Percentiles rank a stretch among this genome's conserved stretches.
These are phyloP conservation scores for Podaxis pistillaris DNA, from an alignment of 768 basidiomycete genomes.

Conservation along the genomic window DNA sequence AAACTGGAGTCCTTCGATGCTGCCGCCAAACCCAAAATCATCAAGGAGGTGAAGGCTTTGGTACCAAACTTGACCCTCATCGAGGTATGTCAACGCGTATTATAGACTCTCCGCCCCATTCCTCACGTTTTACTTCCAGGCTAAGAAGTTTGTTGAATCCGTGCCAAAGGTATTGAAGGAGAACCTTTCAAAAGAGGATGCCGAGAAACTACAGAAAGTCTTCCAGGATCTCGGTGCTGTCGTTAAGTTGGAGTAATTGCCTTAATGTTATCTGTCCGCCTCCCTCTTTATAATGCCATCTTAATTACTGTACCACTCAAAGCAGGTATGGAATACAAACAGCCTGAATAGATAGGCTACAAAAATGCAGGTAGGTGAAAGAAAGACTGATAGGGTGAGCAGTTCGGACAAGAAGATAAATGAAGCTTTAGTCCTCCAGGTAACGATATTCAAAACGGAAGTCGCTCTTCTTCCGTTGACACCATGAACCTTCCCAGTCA, in stretches of 20 bases:
- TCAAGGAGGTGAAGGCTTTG: slow-evolving; percentile 94
- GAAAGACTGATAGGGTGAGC: slow-evolving; percentile 10
- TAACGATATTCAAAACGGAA: slow-evolving; percentile 97
- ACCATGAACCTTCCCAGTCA: slow-evolving; percentile 99
- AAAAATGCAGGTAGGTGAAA: slow-evolving; percentile 13
- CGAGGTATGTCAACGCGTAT: slow-evolving; percentile 61
- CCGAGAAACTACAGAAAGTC: slow-evolving; percentile 92
- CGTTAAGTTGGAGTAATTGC: slow-evolving; percentile 72
- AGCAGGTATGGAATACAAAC: slow-evolving; percentile 22
- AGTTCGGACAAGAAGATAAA: slow-evolving; percentile 11
- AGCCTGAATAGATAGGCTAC: slow-evolving; percentile 17
- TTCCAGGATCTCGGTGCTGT: slow-evolving; percentile 89
- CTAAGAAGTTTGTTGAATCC: slow-evolving; percentile 99
- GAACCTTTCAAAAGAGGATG: slow-evolving; percentile 93
- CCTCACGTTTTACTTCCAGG: slow-evolving; percentile 47
- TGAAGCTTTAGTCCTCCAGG: slow-evolving; percentile 71
- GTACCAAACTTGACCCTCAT: slow-evolving; percentile 96
- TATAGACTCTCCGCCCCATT: neutral
- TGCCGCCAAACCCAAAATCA: slow-evolving; percentile 91
- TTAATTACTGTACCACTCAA: slow-evolving; percentile 9
- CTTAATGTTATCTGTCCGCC: slow-evolving; percentile 14
- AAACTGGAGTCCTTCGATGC: slow-evolving; percentile 94
- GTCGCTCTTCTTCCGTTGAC: slow-evolving; percentile 96
- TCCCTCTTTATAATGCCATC: slow-evolving; percentile 5
- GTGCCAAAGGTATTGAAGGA: slow-evolving; percentile 92